Evolutionary conservation across 192 early-diverging fungal species (phyloP), one percentile per base, ranked within the genome.

Genomic region (Chytriomyces confervae): DNA sequence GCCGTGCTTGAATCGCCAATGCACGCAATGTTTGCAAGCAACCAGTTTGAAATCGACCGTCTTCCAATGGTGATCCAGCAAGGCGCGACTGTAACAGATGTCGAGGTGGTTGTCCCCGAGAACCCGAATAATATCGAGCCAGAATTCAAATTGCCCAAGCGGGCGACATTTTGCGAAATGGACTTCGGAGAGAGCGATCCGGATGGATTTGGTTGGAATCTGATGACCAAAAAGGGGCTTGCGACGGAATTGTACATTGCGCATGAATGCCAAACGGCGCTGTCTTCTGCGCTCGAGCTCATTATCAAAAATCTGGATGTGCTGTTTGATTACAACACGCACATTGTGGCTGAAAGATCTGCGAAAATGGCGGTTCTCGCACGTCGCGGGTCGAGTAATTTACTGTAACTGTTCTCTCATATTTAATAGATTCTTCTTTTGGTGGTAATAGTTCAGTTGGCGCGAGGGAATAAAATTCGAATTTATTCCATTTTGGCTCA

Each of bases 121-220:
- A 45, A 29, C 6, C 20, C 7, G 10, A 63, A 62, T 61, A 29
- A 60, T 7, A 44, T 8, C 1, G 72, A 62, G 5, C 43, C 53
- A 0, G 72, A 61, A 7, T 23, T 70, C n/a, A 70, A 53, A 5
- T 29, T n/a, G 2, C 24, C 23, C 1, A 2, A 62, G n/a, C 16
- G 45, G 6, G 11, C 44, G 36, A 20, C 48, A 20, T 9, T 62
- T 8, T 20, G 27, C 8, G 47, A 61, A 27, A 48, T 70, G 29
- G 76, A 77, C 24, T 77, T 43, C 20, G 76, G 76, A 18, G 53
- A 53, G 2, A 67, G 66, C 11, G 76, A 77, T 62, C 76, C 76
- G 11, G 76, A 77, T 62, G 76, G 76, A 23, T 77, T 77, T 69
- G 76, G 76, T 8, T 77, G 76, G 76, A 77, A 77, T 49, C 36